These are phyloP conservation scores for Cetradonia linearis DNA, from an alignment of 495 filamentous ascomycete species.

Conservation along the genomic window DNA sequence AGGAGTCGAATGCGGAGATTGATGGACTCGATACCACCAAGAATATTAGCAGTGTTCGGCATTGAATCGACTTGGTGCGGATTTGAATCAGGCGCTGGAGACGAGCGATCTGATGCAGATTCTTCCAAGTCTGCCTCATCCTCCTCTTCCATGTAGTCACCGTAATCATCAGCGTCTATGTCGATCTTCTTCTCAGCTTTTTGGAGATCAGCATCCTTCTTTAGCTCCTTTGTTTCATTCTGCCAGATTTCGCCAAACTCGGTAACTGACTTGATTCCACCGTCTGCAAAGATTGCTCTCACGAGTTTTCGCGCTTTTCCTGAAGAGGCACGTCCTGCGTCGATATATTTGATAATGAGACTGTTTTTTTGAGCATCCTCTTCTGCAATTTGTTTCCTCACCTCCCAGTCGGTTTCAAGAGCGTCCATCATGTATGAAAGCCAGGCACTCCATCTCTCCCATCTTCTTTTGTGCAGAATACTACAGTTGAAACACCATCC, in stretches of 20 bases:
- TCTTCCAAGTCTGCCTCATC: conserved; percentile 31
- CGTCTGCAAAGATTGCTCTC: conserved; percentile 56
- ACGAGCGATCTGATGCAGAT: conserved; percentile 10
- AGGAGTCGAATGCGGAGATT: conserved; percentile 56
- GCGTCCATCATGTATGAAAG: conserved; percentile 69
- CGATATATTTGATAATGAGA: conserved; percentile 49
- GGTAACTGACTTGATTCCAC: conserved; percentile 33
- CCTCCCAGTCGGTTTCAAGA: conserved; percentile 63
- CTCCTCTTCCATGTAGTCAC: conserved; percentile 45
- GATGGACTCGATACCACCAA: conserved; percentile 49
- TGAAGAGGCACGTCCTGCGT: conserved; percentile 27
- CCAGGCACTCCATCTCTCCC: conserved; percentile 78
- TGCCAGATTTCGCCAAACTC: conserved; percentile 54
- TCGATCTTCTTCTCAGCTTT: conserved; percentile 42
- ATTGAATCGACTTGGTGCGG: conserved; percentile 13
- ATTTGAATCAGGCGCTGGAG: neutral
- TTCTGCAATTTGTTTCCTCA: conserved; percentile 34
- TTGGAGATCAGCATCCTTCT: conserved; percentile 30
- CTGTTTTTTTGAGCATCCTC: conserved; percentile 33
- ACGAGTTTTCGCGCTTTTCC: conserved; percentile 44
- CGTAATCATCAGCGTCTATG: conserved; percentile 47
- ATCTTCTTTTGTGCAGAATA: conserved; percentile 54
- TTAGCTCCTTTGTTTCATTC: conserved; percentile 44
- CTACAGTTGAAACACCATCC: conserved; percentile 96
- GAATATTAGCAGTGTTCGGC: conserved; percentile 26